phyloP scores from a whole-genome alignment of 78 protist genomes.

The Acrasis kona region DNA sequence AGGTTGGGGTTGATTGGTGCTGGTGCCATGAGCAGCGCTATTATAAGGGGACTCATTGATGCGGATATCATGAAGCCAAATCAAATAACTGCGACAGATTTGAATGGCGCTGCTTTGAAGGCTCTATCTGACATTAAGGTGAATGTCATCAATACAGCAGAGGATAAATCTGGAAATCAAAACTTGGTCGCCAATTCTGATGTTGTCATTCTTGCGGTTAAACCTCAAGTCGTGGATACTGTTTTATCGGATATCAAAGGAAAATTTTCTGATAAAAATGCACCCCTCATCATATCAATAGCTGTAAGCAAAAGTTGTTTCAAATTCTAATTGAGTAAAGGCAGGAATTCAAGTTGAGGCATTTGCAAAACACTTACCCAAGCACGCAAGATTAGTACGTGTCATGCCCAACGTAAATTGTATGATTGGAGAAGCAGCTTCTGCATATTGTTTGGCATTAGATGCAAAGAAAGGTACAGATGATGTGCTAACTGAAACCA shows the following conservation, averaged over 20 bases:
- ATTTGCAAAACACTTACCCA: too few species aligned
- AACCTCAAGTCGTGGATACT: conserved; percentile 16
- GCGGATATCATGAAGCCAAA: not conserved
- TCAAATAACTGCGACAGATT: not conserved
- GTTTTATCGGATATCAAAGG: not conserved
- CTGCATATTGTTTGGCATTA: not conserved
- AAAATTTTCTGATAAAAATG: not conserved
- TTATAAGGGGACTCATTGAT: too few species aligned
- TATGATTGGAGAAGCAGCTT: conserved; percentile 22
- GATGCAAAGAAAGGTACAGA: conserved; percentile 10
- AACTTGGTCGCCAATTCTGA: not conserved
- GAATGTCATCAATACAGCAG: not conserved
- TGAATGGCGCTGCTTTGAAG: not conserved
- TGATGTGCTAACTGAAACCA: not conserved
- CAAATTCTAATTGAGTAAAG: too few species aligned
- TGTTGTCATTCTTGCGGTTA: conserved; percentile 19
- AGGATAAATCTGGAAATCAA: not conserved
- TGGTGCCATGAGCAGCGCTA: conserved; percentile 26
- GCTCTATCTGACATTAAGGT: not conserved
- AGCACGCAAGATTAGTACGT: conserved; percentile 2
- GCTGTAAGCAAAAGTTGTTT: too few species aligned
- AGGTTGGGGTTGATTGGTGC: conserved; percentile 18
- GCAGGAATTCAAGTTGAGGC: not conserved
- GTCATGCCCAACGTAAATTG: conserved; percentile 59
- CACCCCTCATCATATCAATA: conserved; percentile 41